Base-by-base conservation (phyloP, 2,329 filamentous ascomycete species). In the Penicillium sp. region DNA sequence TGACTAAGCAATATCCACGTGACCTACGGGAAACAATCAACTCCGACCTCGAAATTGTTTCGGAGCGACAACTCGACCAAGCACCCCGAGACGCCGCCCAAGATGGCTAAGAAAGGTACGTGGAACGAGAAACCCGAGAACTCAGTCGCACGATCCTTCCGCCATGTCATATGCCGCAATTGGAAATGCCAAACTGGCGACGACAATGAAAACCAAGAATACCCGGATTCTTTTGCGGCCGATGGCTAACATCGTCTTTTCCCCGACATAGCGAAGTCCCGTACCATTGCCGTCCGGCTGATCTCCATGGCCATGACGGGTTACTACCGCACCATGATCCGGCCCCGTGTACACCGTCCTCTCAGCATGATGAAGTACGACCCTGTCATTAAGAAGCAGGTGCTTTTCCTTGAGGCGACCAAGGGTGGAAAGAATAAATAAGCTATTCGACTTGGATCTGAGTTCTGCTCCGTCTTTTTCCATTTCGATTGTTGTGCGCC, bases 301-400 rank as follows among this genome's bases (percentile, higher is more conserved):
- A 82, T 99, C 74, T 96, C 92, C 62, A 99, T 99, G 94, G 94
- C 94, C 74, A 88, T 96, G 88, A 99, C 94, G 26, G 94, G 94
- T 70, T 99, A 92, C 83, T 99, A 93, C 82, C 92, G 93, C 76
- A 95, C 91, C 52, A 86, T 96, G 76, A 83, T 88, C 66, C 87
- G 95, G 57, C 92, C 92, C 13, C 88, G 94, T 66, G 83, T 85
- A 31, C 83, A 92, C 61, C 82, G 88, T 43, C 92, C 95, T 55
- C 84, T 99, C 78, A 95, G 92, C 79, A 94, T 99, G 91, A 81
- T 99, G 68, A 99, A 99, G 81, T 99, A 99, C 78, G 94, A 99
- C 73, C 94, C 94, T 40, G 92, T 99, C 63, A 94, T 99, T 53
- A 89, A 92, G 75, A 91, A 93, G 81, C 89, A 96, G 79, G 94